Evolutionary conservation across 176 grass and related monocot species (phyloP), one percentile per base, ranked within the genome.

Genomic region (Musa schizocarpa): DNA sequence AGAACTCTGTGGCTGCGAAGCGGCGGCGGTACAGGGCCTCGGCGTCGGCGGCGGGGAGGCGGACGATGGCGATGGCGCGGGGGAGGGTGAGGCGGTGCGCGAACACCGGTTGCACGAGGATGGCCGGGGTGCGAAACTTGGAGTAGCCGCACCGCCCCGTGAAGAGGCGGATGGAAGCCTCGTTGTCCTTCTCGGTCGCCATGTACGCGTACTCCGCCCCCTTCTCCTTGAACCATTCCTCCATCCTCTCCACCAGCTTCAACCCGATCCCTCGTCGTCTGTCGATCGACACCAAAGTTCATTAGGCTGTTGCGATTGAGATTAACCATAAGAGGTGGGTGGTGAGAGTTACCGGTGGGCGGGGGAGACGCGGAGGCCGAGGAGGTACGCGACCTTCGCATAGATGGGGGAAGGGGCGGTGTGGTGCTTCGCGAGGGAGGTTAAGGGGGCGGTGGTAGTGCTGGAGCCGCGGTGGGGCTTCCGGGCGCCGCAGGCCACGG

Each of bases 301-400:
- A 63, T 68, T 27, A 76, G 48, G 9, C 13, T 53, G 2, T 66
- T 1, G 12, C 54, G 53, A 2, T 13, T 65, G 72, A 29, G 55
- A n/a, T 16, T 0, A 26, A 71, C 11, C 22, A 29, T 65, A 27
- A 69, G 64, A 63, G 12, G 49, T 13, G 48, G 23, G 22, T 25
- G 12, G 3, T 13, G 11, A 29, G 34, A 82, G 73, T 16, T 87
- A 96, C 92, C 92, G 81, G 71, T 92, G 86, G 13, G 51, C 29
- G 48, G 87, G 92, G 13, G 89, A 89, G 73, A 96, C 92, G 62
- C 92, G 87, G 73, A 96, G 92, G 83, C 92, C 92, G 69, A 96
- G 87, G 50, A 96, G 68, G 75, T 96, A 96, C 8, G 85, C 92
- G 59, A 89, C 90, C 74, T 87, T 93, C 66, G 88, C 64, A 51